A percentile compares a stretch with the other conserved stretches of the same genome.
Evolutionary conservation across 2,329 filamentous ascomycete species (phyloP).

Genomic region (Neonectria sp.): DNA sequence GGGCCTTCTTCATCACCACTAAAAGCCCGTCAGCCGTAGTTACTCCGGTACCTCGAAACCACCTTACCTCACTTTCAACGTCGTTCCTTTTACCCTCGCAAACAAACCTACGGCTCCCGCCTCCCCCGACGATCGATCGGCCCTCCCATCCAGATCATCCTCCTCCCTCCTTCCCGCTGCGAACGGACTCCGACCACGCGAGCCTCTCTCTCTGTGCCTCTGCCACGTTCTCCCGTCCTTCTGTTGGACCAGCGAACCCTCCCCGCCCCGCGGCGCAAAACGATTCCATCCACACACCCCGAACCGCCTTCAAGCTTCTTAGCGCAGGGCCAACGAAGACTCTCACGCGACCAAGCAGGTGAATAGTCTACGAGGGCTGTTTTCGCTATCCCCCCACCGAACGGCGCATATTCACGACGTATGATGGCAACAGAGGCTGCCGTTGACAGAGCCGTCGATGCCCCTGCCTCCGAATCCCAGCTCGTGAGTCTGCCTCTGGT

Average conservation of each 20-base stretch:
- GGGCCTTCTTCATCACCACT: constrained; percentile 47
- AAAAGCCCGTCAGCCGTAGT: constrained; percentile 48
- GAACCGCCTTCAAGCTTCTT: constrained; percentile 31
- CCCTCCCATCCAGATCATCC: constrained; percentile 16
- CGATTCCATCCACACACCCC: constrained; percentile 23
- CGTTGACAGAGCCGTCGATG: constrained; percentile 68
- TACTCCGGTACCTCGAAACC: constrained; percentile 40
- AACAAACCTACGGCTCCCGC: constrained; percentile 31
- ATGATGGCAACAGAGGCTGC: constrained; percentile 77
- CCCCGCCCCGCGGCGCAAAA: constrained; percentile 32
- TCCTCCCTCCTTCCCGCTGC: constrained; percentile 7
- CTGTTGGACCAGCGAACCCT: constrained; percentile 21
- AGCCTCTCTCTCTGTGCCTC: constrained; percentile 1
- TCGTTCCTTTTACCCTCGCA: constrained; percentile 32
- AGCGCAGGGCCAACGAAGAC: constrained; percentile 36
- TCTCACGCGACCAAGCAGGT: constrained; percentile 38
- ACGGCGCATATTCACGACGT: constrained; percentile 63
- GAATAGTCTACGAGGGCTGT: constrained; percentile 46
- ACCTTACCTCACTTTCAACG: constrained; percentile 39
- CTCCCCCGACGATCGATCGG: constrained; percentile 31
- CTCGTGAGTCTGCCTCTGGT: constrained; percentile 57
- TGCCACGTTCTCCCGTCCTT: constrained; percentile 22
- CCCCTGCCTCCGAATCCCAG: constrained; percentile 63
- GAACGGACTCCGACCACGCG: constrained; percentile 11
- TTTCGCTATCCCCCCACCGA: constrained; percentile 47